phyloP scores from a whole-genome alignment of 805 yeast species.

The Jamesozyma hellenica region DNA sequence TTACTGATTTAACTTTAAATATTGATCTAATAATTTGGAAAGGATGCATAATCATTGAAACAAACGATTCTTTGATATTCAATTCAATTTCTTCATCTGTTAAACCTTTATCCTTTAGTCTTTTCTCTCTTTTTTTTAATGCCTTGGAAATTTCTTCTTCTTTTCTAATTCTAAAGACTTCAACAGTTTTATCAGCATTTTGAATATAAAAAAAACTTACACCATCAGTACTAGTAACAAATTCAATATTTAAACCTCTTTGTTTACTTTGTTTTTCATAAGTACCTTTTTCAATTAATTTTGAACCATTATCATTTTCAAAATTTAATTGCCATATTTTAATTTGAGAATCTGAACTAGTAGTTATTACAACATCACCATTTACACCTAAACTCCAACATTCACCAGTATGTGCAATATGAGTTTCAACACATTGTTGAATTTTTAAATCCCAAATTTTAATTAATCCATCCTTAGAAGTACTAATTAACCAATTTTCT shows the following conservation, averaged over 20 bases:
- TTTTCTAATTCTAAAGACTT: conserved; percentile 66
- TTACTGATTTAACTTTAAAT: conserved; percentile 52
- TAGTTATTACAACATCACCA: conserved; percentile 46
- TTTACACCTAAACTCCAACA: conserved; percentile 73
- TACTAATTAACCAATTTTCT: conserved; percentile 61
- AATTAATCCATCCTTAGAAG: conserved; percentile 81
- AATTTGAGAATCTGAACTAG: conserved; percentile 72
- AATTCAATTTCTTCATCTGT: conserved; percentile 47
- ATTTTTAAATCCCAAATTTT: conserved; percentile 89
- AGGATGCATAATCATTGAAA: conserved; percentile 55
- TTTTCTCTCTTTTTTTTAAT: conserved; percentile 61
- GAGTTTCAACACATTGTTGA: conserved; percentile 88
- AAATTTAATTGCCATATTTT: conserved; percentile 75
- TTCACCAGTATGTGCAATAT: conserved; percentile 85
- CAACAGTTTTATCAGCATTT: conserved; percentile 72
- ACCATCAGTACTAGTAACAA: conserved; percentile 27
- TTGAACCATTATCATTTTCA: conserved; percentile 34
- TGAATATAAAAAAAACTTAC: conserved; percentile 50
- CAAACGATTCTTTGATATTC: conserved; percentile 38
- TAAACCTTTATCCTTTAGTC: conserved; percentile 64
- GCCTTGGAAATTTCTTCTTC: conserved; percentile 74
- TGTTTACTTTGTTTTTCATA: conserved; percentile 70
- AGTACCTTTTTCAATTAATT: conserved; percentile 49
- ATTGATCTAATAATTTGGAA: conserved; percentile 56
- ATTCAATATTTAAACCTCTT: conserved; percentile 52